Evolutionary conservation across 2,329 filamentous ascomycete genomes (phyloP), one percentile per base, ranked within the genome.

Genomic region (Canariomyces notabilis): DNA sequence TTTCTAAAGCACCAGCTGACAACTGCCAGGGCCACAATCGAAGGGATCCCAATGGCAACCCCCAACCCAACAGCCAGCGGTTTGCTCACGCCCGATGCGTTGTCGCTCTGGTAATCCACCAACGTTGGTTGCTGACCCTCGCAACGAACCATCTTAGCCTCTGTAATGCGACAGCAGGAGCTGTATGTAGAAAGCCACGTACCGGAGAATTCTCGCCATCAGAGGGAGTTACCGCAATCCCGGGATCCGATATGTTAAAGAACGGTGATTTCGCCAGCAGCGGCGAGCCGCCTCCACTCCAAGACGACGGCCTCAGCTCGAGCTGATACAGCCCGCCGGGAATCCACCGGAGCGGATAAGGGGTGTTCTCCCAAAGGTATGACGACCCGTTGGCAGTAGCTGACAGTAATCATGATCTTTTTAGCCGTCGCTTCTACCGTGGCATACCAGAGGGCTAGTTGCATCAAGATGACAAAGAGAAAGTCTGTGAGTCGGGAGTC

Each of bases 261-360:
- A 55, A 57, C 0, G 55, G 40, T 21, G 59, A 61, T 41, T 44
- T 52, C 8, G 56, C 59, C 38, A 62, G 26, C 36, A 61, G 8
- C 1, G 55, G 51, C 16, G 46, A 33, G 1, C 48, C 46, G 4
- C 38, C 39, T 5, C 46, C 46, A 9, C 44, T 39, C 40, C 46
- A 49, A 18, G 40, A 45, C 31, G 49, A 51, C 18, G 54, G 45
- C 21, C 49, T 44, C 20, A 62, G 42, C 41, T 62, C 59, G 16
- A 62, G 46, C 44, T 60, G 52, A 19, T 61, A 63, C 34, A 61
- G 37, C 5, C 59, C 61, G 15, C 40, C 47, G 32, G 37, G 32
- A 11, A 59, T 22, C 45, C 52, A 58, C 1, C 50, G 53, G 7
- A 61, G 51, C 11, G 60, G 59, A 34, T 53, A 60, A 1, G 60